Conservation (phyloP, 129 eudicot species). For the Dittrichia graveolens region DNA sequence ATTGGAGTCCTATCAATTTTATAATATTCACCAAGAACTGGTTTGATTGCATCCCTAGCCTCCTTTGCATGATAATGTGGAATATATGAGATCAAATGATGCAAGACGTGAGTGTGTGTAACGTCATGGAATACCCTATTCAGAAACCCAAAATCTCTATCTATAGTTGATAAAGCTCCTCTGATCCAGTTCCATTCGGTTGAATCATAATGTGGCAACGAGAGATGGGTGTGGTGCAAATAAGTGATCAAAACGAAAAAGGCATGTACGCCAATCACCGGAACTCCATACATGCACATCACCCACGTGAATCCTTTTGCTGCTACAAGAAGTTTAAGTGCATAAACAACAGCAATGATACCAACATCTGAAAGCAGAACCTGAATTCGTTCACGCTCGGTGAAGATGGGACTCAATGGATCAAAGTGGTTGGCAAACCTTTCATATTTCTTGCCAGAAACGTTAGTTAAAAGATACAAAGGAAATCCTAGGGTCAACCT, state of each 20-base stretch:
- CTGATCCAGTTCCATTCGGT: slow-evolving; percentile 41
- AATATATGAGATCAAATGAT: slow-evolving; percentile 37
- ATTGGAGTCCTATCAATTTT: slow-evolving; percentile 41
- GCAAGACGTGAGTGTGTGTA: slow-evolving; percentile 40
- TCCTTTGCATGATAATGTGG: slow-evolving; percentile 43
- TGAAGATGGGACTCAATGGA: slow-evolving; percentile 38
- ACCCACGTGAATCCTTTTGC: slow-evolving; percentile 39
- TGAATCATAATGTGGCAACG: slow-evolving; percentile 37
- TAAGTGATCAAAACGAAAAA: slow-evolving; percentile 40
- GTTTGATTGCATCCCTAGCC: slow-evolving; percentile 39
- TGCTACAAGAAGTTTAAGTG: slow-evolving; percentile 23
- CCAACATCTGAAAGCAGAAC: slow-evolving; percentile 36
- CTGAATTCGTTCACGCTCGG: slow-evolving; percentile 38
- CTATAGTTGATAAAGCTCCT: slow-evolving; percentile 34
- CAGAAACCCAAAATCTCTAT: slow-evolving; percentile 35
- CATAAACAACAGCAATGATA: slow-evolving; percentile 26
- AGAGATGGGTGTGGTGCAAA: slow-evolving; percentile 44
- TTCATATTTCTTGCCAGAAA: slow-evolving; percentile 41
- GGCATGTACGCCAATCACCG: slow-evolving; percentile 25
- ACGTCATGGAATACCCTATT: slow-evolving; percentile 40
- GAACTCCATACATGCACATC: slow-evolving; percentile 25
- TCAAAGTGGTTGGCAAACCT: slow-evolving; percentile 42
- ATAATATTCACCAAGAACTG: slow-evolving; percentile 35
- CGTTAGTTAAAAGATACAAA: slow-evolving; percentile 32
- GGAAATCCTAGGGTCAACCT: slow-evolving; percentile 38